A percentile compares a stretch with the other conserved stretches of the same genome.
Conservation (phyloP, 345 rosid genomes). For the Diplotaxis tenuifolia region DNA sequence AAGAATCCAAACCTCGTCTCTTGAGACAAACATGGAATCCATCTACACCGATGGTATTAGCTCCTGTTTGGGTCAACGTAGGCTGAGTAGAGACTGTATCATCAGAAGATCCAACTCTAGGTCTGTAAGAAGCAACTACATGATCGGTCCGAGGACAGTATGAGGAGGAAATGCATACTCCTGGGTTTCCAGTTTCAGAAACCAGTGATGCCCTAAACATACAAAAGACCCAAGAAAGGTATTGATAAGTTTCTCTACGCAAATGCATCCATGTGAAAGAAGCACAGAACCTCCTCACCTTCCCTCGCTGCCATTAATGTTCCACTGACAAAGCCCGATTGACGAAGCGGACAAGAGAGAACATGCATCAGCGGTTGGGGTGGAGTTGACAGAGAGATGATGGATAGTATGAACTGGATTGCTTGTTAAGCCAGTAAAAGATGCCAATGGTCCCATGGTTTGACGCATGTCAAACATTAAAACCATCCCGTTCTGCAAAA, state of each 20-base stretch:
- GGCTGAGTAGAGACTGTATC: constrained; percentile 50
- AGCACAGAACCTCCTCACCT: constrained; percentile 50
- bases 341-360: constrained; percentile 79
- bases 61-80: constrained; percentile 42
- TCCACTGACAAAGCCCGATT: constrained; percentile 76
- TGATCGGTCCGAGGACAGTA: constrained; percentile 52
- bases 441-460: constrained; percentile 58
- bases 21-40: constrained; percentile 63
- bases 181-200: constrained; percentile 56
- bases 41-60: constrained; percentile 41
- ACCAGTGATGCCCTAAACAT: constrained; percentile 57
- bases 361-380: constrained; percentile 40
- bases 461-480: constrained; percentile 80
- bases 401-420: constrained; percentile 78
- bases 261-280: not conserved
- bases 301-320: constrained; percentile 47
- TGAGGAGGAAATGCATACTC: constrained; percentile 79
- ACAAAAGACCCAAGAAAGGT: not conserved
- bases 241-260: not conserved
- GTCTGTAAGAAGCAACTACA: constrained; percentile 76
- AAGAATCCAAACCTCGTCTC: constrained; percentile 42
- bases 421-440: constrained; percentile 54
- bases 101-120: constrained; percentile 46
- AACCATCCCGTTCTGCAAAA: constrained; percentile 66
- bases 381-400: constrained; percentile 42